A percentile compares a stretch with the other conserved stretches of the same genome.
Evolutionary conservation across 169 alveolate genomes (phyloP).

Genomic region (Plasmodium sp.): DNA sequence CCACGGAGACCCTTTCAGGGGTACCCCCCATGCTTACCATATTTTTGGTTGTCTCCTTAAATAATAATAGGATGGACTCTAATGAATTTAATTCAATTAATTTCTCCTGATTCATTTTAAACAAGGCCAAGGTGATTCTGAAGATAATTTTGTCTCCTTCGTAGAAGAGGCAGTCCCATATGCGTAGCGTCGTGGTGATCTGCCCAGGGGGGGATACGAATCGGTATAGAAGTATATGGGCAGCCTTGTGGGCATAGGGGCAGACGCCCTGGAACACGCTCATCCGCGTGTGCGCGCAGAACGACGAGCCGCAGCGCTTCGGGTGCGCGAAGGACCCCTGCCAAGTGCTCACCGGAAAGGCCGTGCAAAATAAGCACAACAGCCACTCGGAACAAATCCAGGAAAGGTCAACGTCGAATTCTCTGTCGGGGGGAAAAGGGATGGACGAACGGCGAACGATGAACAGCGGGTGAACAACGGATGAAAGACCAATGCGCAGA

Average conservation of each 20-base stretch:
- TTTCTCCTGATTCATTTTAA: conserved; percentile 82
- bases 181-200: conserved; percentile 86
- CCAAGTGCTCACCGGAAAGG: conserved; percentile 81
- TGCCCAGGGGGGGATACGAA: conserved; percentile 12
- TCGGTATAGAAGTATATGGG: neutral
- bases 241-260: neutral
- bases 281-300: neutral
- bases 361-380: conserved; percentile 84
- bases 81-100: conserved; percentile 74
- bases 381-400: conserved; percentile 91
- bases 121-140: conserved; percentile 85
- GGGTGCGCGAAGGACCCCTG: neutral
- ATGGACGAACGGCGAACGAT: neutral
- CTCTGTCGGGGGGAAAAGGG: conserved; percentile 63
- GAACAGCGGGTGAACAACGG: neutral
- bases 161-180: conserved; percentile 88
- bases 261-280: neutral
- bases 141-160: conserved; percentile 90
- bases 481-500: neutral
- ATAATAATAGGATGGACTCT: conserved; percentile 76
- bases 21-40: conserved; percentile 32
- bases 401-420: conserved; percentile 83
- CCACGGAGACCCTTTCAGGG: neutral
- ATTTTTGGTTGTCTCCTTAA: conserved; percentile 78
- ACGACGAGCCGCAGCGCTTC: neutral